Conservation (phyloP, 2,329 filamentous ascomycete species). For the Aureobasidium uvarum region DNA sequence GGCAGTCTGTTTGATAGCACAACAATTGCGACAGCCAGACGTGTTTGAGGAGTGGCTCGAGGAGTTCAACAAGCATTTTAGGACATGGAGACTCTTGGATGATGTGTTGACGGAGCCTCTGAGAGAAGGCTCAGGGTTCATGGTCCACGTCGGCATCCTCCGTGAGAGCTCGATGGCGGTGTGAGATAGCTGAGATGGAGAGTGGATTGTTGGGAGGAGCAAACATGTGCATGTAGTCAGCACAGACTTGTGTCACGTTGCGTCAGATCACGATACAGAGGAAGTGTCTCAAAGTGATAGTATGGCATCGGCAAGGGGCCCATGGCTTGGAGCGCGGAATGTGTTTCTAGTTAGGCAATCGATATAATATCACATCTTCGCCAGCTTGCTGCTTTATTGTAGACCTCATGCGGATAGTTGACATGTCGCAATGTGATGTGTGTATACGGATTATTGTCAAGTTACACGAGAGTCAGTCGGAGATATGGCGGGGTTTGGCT, state of each 20-base stretch:
- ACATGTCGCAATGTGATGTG: conserved; percentile 16
- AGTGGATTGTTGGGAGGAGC: not conserved
- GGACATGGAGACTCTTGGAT: conserved; percentile 73
- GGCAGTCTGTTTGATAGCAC: conserved; percentile 76
- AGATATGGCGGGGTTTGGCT: not conserved
- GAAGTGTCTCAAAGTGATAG: not conserved
- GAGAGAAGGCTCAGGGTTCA: conserved; percentile 67
- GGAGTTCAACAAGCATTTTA: conserved; percentile 65
- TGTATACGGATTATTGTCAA: not conserved
- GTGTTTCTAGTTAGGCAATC: not conserved
- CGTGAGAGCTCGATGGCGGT: not conserved
- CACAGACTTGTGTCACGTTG: conserved; percentile 10
- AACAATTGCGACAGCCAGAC: conserved; percentile 81
- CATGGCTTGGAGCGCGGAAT: not conserved
- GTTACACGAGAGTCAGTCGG: not conserved
- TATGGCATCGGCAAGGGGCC: not conserved
- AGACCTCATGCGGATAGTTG: not conserved
- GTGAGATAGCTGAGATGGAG: not conserved
- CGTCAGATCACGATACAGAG: not conserved
- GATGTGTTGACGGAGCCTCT: conserved; percentile 59
- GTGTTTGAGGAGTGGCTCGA: conserved; percentile 81
- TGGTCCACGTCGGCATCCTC: conserved; percentile 74
- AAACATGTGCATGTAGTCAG: conserved; percentile 3
- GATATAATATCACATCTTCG: no score
- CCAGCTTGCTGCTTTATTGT: not conserved